A percentile compares a stretch with the other conserved stretches of the same genome.
These are phyloP conservation scores for Thuja plicata DNA, from an alignment of 83 land plant genomes.

Conservation along the genomic window DNA sequence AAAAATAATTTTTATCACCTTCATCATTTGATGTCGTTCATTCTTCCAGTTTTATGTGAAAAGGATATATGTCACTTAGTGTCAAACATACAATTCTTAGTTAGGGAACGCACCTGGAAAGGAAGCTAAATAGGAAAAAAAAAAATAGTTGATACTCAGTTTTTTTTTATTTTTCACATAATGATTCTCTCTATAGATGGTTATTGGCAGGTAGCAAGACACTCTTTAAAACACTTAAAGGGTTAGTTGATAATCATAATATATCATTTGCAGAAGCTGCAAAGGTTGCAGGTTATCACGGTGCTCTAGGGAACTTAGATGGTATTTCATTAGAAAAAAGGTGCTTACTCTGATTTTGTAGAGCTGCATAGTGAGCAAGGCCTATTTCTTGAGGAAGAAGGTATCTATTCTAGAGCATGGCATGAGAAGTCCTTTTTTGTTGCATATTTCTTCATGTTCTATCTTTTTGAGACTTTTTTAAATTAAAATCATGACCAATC, in stretches of 20 bases:
- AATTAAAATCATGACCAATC: background rate
- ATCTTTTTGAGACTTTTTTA: background rate
- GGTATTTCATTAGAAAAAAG: slow-evolving; percentile 50
- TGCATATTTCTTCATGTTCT: background rate
- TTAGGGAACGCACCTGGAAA: background rate
- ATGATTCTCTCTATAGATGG: slow-evolving; percentile 55
- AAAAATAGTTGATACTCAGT: background rate
- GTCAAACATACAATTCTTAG: background rate
- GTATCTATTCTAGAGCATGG: slow-evolving; percentile 23
- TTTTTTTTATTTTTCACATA: background rate
- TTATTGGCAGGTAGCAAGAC: slow-evolving; percentile 59
- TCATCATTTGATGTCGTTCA: background rate
- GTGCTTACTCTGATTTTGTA: slow-evolving; percentile 72
- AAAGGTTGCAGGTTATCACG: slow-evolving; percentile 70
- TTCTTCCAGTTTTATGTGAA: slow-evolving; percentile 1
- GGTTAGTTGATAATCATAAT: slow-evolving; percentile 64
- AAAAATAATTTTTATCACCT: background rate
- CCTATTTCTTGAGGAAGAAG: slow-evolving; percentile 91
- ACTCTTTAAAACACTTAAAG: slow-evolving; percentile 44
- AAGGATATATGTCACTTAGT: background rate
- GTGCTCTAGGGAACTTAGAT: slow-evolving; percentile 44
- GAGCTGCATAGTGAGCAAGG: slow-evolving; percentile 99
- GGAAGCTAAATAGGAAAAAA: background rate
- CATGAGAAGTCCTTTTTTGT: slow-evolving; percentile 1
- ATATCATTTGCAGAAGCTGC: slow-evolving; percentile 88